Evolutionary conservation across 306 rosid genomes (phyloP), one percentile per base, ranked within the genome.

Genomic region (Castanea mollissima): DNA sequence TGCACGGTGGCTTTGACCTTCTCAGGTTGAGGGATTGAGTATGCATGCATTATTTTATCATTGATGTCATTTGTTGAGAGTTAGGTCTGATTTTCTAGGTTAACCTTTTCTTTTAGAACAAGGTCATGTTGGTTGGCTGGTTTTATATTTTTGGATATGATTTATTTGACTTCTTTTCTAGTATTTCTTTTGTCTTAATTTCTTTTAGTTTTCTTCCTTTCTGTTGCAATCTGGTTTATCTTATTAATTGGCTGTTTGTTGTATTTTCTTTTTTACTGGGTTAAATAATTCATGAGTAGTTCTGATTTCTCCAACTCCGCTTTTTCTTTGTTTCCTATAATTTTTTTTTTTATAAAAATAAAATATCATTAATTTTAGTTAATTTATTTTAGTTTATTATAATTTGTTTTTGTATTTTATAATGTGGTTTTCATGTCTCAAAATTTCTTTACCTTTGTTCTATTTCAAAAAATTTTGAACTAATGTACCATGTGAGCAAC

Each of bases 71-170:
- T 71, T 49, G 85, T 74, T 80, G 58, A 49, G 81, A 41, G 76
- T 41, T 65, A 34, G 82, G 69, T 73, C 34, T 76, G 69, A 55
- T 71, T 82, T 55, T 76, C 5, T 57, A 2, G 60, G 23, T 63
- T 68, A 34, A 67, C 71, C 76, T 13, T 23, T 83, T 55, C 79
- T 70, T 73, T 83, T 79, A 54, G 57, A 44, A 64, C 81, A 65
- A 18, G 25, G 49, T 76, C 73, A 21, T 41, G 70, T 14, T 76
- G 52, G 81, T 80, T 56, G 72, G 76, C 72, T 64, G 49, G 51
- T 32, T 71, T 31, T 71, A 55, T 56, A 29, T 41, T n/a, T 15
- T 11, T 6, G 46, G 6, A 29, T 31, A 11, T 4, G 34, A 23
- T 63, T 63, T 29, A 25, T 69, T 64, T 71, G 74, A 10, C 29